Evolutionary conservation across 2,329 filamentous ascomycete species (phyloP).

Genomic region (Colletotrichum tropicicola): DNA sequence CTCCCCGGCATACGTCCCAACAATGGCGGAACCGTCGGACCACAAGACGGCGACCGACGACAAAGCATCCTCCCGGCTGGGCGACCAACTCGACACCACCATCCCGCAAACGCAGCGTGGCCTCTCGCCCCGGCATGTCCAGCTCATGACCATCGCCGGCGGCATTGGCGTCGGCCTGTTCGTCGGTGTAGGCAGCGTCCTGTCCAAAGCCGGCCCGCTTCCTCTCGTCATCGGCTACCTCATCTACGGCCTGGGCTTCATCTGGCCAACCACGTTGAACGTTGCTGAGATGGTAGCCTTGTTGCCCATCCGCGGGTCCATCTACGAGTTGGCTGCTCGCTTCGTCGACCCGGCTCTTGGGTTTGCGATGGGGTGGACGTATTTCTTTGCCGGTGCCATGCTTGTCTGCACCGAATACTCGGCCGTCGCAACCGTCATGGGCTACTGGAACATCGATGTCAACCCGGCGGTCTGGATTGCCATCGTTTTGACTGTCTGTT

Average conservation of each 20-base stretch:
- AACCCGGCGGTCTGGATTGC: constrained; percentile 60
- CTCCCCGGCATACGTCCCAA: no score
- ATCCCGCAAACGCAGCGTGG: no score
- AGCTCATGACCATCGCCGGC: constrained; percentile 59
- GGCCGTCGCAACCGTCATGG: constrained; percentile 54
- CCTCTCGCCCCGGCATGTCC: constrained; percentile 52
- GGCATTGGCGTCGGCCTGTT: constrained; percentile 53
- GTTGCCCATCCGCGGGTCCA: constrained; percentile 61
- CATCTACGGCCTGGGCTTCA: constrained; percentile 53
- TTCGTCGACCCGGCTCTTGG: constrained; percentile 67
- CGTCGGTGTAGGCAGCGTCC: constrained; percentile 53
- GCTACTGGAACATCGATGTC: constrained; percentile 51
- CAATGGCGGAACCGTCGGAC: no score
- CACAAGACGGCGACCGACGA: no score
- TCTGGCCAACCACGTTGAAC: constrained; percentile 54
- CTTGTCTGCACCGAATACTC: constrained; percentile 55
- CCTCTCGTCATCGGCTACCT: constrained; percentile 54
- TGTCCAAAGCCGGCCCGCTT: constrained; percentile 51
- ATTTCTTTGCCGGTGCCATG: constrained; percentile 53
- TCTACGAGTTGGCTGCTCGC: constrained; percentile 62
- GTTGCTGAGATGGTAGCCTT: constrained; percentile 68
- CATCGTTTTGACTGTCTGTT: constrained; percentile 53
- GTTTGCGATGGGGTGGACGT: constrained; percentile 62
- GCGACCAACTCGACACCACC: no score
- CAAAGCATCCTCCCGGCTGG: no score